Percentiles rank a stretch among this genome's conserved stretches.
Evolutionary conservation across 257 asterid species (phyloP).

Genomic region (Thymus mandschuricus): DNA sequence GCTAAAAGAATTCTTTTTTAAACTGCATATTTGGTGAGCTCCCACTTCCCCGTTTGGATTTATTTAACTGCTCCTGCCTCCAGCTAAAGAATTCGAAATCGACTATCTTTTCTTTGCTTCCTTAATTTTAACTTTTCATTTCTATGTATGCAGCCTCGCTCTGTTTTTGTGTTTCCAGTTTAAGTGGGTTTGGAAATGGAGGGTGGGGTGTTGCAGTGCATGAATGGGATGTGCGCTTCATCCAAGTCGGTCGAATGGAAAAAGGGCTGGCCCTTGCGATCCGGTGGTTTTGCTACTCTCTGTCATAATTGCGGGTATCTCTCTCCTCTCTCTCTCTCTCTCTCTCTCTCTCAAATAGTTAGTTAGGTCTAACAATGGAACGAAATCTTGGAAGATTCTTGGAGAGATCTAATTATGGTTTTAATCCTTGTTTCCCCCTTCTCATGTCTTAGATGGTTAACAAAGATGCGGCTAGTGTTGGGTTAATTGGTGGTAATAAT

Average conservation of each 20-base stretch:
- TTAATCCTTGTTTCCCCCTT: not conserved
- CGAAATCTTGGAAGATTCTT: conserved; percentile 11
- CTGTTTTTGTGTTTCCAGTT: conserved; percentile 12
- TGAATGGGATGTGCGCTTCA: conserved; percentile 72
- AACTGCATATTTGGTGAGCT: conserved; percentile 34
- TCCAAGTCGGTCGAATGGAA: conserved; percentile 51
- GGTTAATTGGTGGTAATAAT: not conserved
- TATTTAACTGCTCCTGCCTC: not conserved
- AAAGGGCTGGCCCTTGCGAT: conserved; percentile 86
- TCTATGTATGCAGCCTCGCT: conserved; percentile 14
- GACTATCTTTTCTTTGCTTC: too few relatives aligned
- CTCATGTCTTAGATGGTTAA: not conserved
- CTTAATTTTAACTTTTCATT: not conserved
- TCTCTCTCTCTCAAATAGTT: not conserved
- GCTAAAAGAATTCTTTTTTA: conserved; percentile 34
- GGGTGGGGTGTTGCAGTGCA: conserved; percentile 53
- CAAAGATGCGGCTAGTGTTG: not conserved
- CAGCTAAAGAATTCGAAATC: not conserved
- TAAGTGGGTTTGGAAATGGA: conserved; percentile 38
- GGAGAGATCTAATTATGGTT: not conserved
- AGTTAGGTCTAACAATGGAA: conserved; percentile 7
- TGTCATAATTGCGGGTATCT: conserved; percentile 79
- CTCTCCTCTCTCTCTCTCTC: conserved; percentile 5
- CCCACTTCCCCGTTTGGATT: conserved; percentile 34
- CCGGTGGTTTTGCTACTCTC: conserved; percentile 75